Percentiles rank a stretch among this genome's conserved stretches.
Conservation (phyloP, 169 alveolate genomes). For the Eimeria falciformis region DNA sequence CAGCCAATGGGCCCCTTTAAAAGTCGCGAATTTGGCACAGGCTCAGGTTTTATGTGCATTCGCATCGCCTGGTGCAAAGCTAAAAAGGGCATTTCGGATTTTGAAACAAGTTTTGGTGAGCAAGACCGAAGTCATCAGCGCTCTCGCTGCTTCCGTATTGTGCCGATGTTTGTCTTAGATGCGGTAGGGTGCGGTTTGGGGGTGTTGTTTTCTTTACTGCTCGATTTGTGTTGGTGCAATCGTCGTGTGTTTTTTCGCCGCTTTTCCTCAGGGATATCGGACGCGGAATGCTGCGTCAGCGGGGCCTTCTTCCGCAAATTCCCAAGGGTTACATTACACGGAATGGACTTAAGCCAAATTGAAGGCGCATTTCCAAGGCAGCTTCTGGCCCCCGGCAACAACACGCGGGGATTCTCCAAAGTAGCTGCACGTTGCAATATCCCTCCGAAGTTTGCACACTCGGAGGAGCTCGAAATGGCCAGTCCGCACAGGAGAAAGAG, state of each 20-base stretch:
- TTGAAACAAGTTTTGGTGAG: constrained; percentile 80
- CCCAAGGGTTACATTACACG: constrained; percentile 88
- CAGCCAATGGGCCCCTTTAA: constrained; percentile 91
- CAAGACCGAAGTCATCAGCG: neutral
- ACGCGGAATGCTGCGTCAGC: constrained; percentile 90
- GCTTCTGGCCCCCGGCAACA: neutral
- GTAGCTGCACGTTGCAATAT: neutral
- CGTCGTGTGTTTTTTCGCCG: neutral
- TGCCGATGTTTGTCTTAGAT: too few relatives aligned
- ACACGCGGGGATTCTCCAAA: neutral
- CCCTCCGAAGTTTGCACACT: neutral
- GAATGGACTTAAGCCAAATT: constrained; percentile 76
- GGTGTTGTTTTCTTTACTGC: too few relatives aligned
- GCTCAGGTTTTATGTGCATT: constrained; percentile 89
- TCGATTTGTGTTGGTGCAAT: too few relatives aligned
- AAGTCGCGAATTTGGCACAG: constrained; percentile 89
- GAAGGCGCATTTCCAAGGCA: constrained; percentile 55
- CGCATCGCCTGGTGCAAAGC: constrained; percentile 87
- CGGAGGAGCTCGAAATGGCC: neutral
- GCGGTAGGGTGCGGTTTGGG: too few relatives aligned
- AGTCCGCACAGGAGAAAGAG: neutral
- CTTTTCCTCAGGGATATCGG: constrained; percentile 85
- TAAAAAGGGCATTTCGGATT: constrained; percentile 65
- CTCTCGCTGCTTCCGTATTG: neutral
- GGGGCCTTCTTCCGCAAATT: constrained; percentile 88